Evolutionary conservation across 169 alveolate genomes (phyloP), one percentile per base, ranked within the genome.

Genomic region (Plasmodium knowlesi): DNA sequence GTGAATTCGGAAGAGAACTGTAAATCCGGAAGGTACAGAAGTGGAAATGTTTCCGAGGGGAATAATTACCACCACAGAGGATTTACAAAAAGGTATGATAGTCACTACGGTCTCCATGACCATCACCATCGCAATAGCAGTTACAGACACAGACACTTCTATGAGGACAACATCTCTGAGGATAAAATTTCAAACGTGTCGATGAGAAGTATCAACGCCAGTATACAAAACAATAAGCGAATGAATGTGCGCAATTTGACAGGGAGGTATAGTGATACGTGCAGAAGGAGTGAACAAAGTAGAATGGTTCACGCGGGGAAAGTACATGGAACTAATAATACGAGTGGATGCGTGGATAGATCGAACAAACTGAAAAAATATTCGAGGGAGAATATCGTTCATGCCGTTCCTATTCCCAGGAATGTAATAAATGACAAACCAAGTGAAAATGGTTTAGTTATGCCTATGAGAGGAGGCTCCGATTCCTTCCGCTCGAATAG

Each of bases 201-300:
- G 0, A 89, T 89, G n/a, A 54, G 79, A 57, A 89, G 94, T n/a
- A 89, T 89, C 34, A 89, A 89, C 82, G 90, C 80, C 0, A 80
- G 89, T 79, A 89, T 89, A 61, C 82, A 89, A 46, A 89, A 89
- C 6, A 50, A 71, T 16, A 37, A 67, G 30, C 82, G 86, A 79
- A 89, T 41, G 41, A 53, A 39, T 14, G 67, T 1, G 32, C 12
- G 30, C 1, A 88, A 78, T 41, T 39, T 54, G 22, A 37, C 12
- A 2, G 76, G n/a, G 0, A 9, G 76, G 37, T 67, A 0, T 25
- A 67, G 76, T 25, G 76, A 67, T 14, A 67, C n/a, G 6, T 67
- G 19, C 76, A 67, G 76, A 28, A 67, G 76, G 28, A 32, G 54
- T 12, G 54, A 74, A 12, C 19, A 25, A 2, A n/a, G 41, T 57